Evolutionary conservation across 345 rosid genomes (phyloP).

Genomic region (Eucalyptus curtisii): DNA sequence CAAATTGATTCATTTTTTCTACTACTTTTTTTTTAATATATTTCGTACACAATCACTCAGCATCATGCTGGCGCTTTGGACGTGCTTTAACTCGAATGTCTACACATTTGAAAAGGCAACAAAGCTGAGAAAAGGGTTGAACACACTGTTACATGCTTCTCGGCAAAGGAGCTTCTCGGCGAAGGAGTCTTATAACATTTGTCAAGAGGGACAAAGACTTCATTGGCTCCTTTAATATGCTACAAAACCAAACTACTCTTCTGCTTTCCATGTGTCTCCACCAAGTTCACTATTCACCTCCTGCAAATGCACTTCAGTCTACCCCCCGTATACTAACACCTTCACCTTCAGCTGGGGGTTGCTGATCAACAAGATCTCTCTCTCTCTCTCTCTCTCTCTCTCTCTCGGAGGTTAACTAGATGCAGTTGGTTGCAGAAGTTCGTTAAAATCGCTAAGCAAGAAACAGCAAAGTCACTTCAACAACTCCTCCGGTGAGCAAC

Average conservation of each 20-base stretch:
- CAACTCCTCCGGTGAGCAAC: not conserved
- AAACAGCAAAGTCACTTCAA: not conserved
- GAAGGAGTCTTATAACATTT: not conserved
- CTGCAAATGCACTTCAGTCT: not conserved
- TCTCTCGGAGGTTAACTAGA: not conserved
- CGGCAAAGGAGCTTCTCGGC: not conserved
- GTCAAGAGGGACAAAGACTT: not conserved
- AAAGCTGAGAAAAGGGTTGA: not conserved
- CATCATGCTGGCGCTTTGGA: not conserved
- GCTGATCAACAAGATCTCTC: not conserved
- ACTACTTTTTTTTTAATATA: too few species aligned
- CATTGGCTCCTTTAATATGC: not conserved
- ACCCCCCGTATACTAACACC: not conserved
- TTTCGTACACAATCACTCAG: not conserved
- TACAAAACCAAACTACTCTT: too few species aligned
- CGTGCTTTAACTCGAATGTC: not conserved
- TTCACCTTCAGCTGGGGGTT: not conserved
- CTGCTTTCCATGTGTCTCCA: not conserved
- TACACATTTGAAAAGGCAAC: not conserved
- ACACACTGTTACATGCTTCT: not conserved
- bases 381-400: not conserved
- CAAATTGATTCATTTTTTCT: not conserved
- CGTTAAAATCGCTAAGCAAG: not conserved
- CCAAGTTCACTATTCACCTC: not conserved
- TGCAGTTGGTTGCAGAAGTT: not conserved